Evolutionary conservation across 164 flowering plant species (phyloP).

Genomic region (Echeveria elegans): DNA sequence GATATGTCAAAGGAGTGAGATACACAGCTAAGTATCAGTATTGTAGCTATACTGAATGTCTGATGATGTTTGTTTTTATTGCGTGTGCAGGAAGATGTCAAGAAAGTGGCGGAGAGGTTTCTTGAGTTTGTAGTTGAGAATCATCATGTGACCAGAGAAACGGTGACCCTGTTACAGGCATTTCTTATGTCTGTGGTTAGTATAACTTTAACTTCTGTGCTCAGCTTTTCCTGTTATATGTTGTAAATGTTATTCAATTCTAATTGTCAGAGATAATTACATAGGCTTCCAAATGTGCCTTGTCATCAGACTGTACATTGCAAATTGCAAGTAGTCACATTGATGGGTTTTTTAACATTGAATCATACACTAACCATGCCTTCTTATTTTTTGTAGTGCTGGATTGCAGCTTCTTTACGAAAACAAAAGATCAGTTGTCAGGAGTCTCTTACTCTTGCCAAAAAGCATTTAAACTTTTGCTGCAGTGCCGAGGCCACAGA

Average conservation of each 20-base stretch:
- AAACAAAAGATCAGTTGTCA: constrained; percentile 38
- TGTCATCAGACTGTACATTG: not conserved
- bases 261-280: not conserved
- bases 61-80: not conserved
- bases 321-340: not conserved
- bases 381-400: constrained; percentile 38
- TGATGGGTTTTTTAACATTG: not conserved
- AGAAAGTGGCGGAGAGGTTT: constrained; percentile 32
- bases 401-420: constrained; percentile 56
- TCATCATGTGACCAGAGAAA: constrained; percentile 43
- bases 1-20: not conserved
- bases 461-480: constrained; percentile 34
- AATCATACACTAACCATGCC: not conserved
- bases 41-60: not conserved
- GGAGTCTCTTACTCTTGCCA: constrained; percentile 50
- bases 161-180: constrained; percentile 54
- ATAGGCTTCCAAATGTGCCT: not conserved
- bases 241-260: not conserved
- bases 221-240: not conserved
- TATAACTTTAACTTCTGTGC: constrained; percentile 2
- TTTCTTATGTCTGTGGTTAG: constrained; percentile 75
- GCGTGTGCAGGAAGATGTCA: constrained; percentile 55
- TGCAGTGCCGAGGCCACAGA: constrained; percentile 57
- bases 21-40: not conserved
- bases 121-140: constrained; percentile 62